Conservation (phyloP, 768 basidiomycete species). For the Lactifluus pinguis region DNA sequence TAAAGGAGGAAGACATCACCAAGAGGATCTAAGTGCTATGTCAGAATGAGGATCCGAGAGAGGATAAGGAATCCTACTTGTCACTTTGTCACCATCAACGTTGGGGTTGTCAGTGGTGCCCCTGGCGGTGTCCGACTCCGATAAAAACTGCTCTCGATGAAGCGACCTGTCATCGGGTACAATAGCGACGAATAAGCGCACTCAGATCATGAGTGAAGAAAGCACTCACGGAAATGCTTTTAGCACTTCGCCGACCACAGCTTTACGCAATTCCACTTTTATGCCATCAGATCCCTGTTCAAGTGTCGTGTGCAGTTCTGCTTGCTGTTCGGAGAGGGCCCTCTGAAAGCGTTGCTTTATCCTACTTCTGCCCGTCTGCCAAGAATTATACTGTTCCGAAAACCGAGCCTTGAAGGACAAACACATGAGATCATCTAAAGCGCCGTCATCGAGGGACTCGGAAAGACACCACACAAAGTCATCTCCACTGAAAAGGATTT, state of each 20-base stretch:
- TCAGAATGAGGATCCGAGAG: neutral
- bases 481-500: neutral
- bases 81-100: neutral
- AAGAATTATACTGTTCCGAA: neutral
- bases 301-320: neutral
- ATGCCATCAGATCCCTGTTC: neutral
- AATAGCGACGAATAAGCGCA: neutral
- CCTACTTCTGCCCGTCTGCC: neutral
- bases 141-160: neutral
- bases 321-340: neutral
- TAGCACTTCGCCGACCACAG: neutral
- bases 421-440: neutral
- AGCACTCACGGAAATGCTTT: constrained; percentile 2
- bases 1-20: constrained; percentile 1
- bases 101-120: neutral
- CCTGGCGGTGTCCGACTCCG: neutral
- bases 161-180: neutral
- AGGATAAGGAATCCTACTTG: neutral
- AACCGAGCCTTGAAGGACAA: neutral
- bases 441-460: constrained; percentile 5
- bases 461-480: constrained; percentile 6
- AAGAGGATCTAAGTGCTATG: neutral
- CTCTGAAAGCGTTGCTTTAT: neutral
- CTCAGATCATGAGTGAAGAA: rapidly evolving
- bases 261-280: neutral